These are phyloP conservation scores for Annulohypoxylon nitens DNA, from an alignment of 495 filamentous ascomycete species.

Conservation along the genomic window DNA sequence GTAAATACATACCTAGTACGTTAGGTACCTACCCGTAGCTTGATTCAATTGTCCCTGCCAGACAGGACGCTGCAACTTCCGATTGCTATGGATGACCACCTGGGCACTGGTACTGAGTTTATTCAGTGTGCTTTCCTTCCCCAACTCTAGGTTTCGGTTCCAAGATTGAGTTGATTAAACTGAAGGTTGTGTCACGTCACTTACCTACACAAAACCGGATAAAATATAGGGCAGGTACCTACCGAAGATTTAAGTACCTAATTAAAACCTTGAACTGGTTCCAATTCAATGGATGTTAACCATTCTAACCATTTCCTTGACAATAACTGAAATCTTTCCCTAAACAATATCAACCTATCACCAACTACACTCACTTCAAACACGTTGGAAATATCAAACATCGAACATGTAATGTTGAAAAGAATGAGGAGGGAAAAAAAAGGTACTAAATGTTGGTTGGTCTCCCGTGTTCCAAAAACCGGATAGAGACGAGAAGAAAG, in stretches of 20 bases:
- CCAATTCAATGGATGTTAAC: too few species aligned
- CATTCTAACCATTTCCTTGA: too few species aligned
- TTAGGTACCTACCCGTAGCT: constrained; percentile 8
- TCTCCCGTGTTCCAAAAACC: neutral
- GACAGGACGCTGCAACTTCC: too few species aligned
- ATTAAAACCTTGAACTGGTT: neutral
- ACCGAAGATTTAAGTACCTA: neutral
- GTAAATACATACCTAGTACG: neutral
- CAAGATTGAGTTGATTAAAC: neutral
- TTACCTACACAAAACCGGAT: neutral
- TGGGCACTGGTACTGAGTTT: too few species aligned
- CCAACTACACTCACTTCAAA: too few species aligned
- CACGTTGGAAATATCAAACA: too few species aligned
- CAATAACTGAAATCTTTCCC: too few species aligned
- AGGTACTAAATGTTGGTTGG: neutral
- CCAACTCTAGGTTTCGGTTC: neutral
- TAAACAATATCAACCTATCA: too few species aligned
- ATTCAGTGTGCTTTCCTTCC: constrained; percentile 5
- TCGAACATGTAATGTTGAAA: too few species aligned
- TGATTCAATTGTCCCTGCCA: neutral
- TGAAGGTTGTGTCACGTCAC: constrained; percentile 19
- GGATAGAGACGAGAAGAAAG: constrained; percentile 15
- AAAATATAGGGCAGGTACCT: constrained; percentile 3
- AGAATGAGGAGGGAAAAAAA: too few species aligned
- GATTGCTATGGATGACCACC: too few species aligned